phyloP scores from a whole-genome alignment of 2,329 filamentous ascomycete genomes.

The Nemania bipapillata region DNA sequence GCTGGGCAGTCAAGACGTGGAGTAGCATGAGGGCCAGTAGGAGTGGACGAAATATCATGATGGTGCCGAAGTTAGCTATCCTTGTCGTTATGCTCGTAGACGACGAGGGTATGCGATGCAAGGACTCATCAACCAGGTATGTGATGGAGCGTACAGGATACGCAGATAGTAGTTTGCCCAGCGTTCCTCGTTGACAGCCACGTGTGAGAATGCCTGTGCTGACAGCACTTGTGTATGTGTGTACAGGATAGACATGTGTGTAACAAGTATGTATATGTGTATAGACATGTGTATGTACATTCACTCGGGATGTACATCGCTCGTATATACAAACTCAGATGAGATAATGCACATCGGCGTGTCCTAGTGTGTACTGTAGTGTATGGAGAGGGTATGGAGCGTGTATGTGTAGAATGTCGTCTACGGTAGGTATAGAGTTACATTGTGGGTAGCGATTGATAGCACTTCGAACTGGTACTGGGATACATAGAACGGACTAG shows the following conservation, averaged over 20 bases:
- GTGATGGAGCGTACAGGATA: background rate
- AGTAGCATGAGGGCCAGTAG: conserved; percentile 33
- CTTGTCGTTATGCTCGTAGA: conserved; percentile 18
- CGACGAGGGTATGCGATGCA: conserved; percentile 4
- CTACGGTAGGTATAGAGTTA: background rate
- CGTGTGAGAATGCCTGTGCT: conserved; percentile 33
- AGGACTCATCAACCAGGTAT: conserved; percentile 20
- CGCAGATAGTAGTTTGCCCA: conserved; percentile 26
- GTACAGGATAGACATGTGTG: background rate
- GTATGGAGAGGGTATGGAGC: background rate
- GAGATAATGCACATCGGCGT: conserved; percentile 35
- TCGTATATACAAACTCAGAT: conserved; percentile 21
- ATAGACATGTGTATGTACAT: background rate
- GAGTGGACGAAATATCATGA: conserved; percentile 24
- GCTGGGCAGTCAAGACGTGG: conserved; percentile 31
- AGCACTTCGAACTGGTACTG: background rate
- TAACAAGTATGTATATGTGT: too few relatives aligned
- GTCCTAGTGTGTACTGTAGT: conserved; percentile 3
- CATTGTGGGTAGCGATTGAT: too few relatives aligned
- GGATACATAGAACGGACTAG: background rate
- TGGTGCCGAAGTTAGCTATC: conserved; percentile 23
- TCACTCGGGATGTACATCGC: background rate
- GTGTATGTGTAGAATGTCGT: background rate
- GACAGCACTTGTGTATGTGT: conserved; percentile 18
- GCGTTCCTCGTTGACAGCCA: conserved; percentile 27